These are phyloP conservation scores for Vigna reflexopilosa DNA, from an alignment of 306 rosid species.

Conservation along the genomic window DNA sequence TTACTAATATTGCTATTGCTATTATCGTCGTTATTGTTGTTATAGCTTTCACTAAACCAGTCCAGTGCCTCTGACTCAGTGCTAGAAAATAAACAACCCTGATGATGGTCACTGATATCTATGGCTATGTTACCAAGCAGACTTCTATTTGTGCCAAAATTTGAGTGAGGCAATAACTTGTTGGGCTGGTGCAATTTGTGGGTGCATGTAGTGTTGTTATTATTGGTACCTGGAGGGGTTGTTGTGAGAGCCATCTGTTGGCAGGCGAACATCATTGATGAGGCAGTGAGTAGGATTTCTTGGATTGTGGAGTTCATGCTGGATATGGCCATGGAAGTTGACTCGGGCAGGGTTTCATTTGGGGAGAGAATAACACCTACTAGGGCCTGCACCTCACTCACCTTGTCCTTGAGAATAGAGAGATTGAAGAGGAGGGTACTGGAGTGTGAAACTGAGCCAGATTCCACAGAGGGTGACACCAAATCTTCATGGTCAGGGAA, in stretches of 20 bases:
- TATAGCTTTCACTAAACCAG: slow-evolving; percentile 60
- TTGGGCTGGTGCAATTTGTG: slow-evolving; percentile 42
- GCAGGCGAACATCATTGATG: slow-evolving; percentile 78
- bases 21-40: not conserved
- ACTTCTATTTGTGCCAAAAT: slow-evolving; percentile 2
- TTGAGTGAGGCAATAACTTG: slow-evolving; percentile 37
- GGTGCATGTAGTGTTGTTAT: not conserved
- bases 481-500: slow-evolving; percentile 42
- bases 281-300: slow-evolving; percentile 73
- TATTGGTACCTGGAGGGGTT: slow-evolving; percentile 40
- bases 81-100: slow-evolving; percentile 47
- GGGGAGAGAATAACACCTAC: slow-evolving; percentile 61
- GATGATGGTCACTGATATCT: slow-evolving; percentile 32
- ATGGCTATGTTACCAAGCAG: slow-evolving; percentile 16
- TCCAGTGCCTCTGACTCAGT: slow-evolving; percentile 49
- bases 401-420: slow-evolving; percentile 73
- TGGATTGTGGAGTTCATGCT: slow-evolving; percentile 68
- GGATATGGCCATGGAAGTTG: slow-evolving; percentile 56
- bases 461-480: slow-evolving; percentile 44
- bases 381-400: slow-evolving; percentile 63
- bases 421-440: slow-evolving; percentile 69
- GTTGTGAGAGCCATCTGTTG: slow-evolving; percentile 61
- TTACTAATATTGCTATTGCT: not conserved
- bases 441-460: slow-evolving; percentile 43
- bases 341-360: slow-evolving; percentile 41